A percentile compares a stretch with the other conserved stretches of the same genome.
Conservation (phyloP, 169 alveolate genomes). For the Cyclospora cayetanensis region DNA sequence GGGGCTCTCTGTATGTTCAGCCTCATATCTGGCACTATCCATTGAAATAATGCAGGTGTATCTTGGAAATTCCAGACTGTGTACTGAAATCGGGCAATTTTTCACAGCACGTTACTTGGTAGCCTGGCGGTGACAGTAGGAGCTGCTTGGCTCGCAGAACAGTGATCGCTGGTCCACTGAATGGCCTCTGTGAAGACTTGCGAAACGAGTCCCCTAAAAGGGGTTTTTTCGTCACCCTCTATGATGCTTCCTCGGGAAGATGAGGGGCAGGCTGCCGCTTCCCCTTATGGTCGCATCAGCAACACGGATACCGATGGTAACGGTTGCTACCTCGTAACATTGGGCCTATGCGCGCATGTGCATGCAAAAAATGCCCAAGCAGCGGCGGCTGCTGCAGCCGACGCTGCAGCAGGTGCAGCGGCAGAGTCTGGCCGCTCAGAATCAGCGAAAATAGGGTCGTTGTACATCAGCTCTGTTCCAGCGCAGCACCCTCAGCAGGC, state of each 20-base stretch:
- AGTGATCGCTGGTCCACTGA: no score
- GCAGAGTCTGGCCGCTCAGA: background rate
- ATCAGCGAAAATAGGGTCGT: constrained; percentile 12
- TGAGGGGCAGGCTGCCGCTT: background rate
- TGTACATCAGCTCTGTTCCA: constrained; percentile 22
- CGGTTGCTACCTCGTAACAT: constrained; percentile 41
- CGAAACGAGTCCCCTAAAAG: no score
- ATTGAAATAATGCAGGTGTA: constrained; percentile 9
- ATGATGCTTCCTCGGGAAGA: background rate
- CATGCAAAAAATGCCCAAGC: constrained; percentile 44
- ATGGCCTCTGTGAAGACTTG: no score
- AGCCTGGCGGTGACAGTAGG: no score
- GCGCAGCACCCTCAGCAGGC: background rate
- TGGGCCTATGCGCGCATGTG: constrained; percentile 58
- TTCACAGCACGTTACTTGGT: no score
- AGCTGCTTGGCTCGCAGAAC: no score
- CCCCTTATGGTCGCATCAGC: background rate
- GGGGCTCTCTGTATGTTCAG: background rate
- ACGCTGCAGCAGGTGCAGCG: constrained; percentile 52
- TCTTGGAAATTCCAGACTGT: constrained; percentile 7
- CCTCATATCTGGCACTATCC: background rate
- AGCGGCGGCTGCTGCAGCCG: constrained; percentile 48
- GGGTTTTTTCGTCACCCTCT: background rate
- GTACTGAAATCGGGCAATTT: no score
- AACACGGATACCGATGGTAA: background rate